Evolutionary conservation across 192 early-diverging fungal species (phyloP).

Genomic region (Rhizophagus clarus): DNA sequence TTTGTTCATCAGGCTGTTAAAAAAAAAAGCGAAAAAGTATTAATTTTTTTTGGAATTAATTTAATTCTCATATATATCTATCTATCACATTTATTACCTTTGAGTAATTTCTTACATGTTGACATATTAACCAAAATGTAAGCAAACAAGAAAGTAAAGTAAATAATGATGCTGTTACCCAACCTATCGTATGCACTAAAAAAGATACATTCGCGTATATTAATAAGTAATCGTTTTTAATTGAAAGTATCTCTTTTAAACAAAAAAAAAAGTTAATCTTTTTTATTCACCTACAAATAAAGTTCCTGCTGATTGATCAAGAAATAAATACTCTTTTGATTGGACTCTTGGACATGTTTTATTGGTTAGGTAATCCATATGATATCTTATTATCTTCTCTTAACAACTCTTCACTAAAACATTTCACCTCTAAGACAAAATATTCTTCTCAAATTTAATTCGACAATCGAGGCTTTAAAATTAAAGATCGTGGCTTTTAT

Average conservation of each 20-base stretch:
- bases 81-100: neutral
- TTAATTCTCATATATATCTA: neutral
- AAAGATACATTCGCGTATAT: too few relatives aligned
- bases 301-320: neutral
- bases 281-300: neutral
- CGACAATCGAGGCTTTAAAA: too few relatives aligned
- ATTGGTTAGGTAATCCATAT: neutral
- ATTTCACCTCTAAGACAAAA: too few relatives aligned
- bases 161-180: neutral
- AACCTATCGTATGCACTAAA: constrained; percentile 7
- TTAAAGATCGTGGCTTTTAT: too few relatives aligned
- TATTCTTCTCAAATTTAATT: too few relatives aligned
- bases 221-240: neutral
- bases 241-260: too few relatives aligned
- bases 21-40: neutral
- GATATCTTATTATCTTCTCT: neutral
- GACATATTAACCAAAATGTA: neutral
- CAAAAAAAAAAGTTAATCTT: neutral
- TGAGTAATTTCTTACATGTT: neutral
- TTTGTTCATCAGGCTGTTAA: neutral
- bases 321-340: neutral
- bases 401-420: too few relatives aligned
- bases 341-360: neutral
- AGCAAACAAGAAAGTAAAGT: neutral
- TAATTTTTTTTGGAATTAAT: neutral